phyloP scores from a whole-genome alignment of 2,329 filamentous ascomycete species.

The Ambrosiella beaveri region DNA sequence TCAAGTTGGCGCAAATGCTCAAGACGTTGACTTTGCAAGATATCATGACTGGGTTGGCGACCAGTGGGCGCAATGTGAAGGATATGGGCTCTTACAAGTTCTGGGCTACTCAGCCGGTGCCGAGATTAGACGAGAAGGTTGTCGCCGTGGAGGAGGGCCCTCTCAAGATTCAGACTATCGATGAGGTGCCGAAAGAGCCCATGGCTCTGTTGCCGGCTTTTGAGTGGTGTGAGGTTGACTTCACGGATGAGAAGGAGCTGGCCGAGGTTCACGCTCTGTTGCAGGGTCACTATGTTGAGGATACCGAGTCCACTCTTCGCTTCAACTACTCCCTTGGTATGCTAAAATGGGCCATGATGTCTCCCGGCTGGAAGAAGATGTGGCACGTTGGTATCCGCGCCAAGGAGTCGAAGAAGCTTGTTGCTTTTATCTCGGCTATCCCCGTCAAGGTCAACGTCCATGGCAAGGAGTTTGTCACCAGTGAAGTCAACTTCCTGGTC shows the following conservation, averaged over 20 bases:
- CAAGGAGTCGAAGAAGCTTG: slow-evolving; percentile 64
- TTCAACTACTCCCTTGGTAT: slow-evolving; percentile 90
- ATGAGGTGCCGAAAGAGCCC: slow-evolving; percentile 63
- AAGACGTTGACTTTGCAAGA: slow-evolving; percentile 51
- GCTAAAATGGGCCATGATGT: slow-evolving; percentile 85
- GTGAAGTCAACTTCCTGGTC: slow-evolving; percentile 96
- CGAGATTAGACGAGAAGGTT: slow-evolving; percentile 50
- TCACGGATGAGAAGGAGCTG: slow-evolving; percentile 60
- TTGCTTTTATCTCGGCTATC: slow-evolving; percentile 90
- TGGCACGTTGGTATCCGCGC: slow-evolving; percentile 94
- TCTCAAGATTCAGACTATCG: slow-evolving; percentile 54
- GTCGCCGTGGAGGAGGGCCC: slow-evolving; percentile 55
- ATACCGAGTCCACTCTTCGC: slow-evolving; percentile 90
- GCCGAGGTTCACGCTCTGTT: slow-evolving; percentile 85
- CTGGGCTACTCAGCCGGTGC: slow-evolving; percentile 94
- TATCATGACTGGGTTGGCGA: slow-evolving; percentile 56
- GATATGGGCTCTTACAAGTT: slow-evolving; percentile 98
- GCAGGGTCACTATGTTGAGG: slow-evolving; percentile 90
- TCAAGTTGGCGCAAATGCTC: slow-evolving; percentile 33
- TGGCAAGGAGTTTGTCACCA: slow-evolving; percentile 54
- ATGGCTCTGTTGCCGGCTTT: slow-evolving; percentile 63
- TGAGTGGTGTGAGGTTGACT: slow-evolving; percentile 84
- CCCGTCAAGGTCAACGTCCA: slow-evolving; percentile 71
- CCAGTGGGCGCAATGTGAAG: slow-evolving; percentile 75
- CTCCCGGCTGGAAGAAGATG: slow-evolving; percentile 80